Evolutionary conservation across 495 filamentous ascomycete species (phyloP).

Genomic region (Tuber magnatum): DNA sequence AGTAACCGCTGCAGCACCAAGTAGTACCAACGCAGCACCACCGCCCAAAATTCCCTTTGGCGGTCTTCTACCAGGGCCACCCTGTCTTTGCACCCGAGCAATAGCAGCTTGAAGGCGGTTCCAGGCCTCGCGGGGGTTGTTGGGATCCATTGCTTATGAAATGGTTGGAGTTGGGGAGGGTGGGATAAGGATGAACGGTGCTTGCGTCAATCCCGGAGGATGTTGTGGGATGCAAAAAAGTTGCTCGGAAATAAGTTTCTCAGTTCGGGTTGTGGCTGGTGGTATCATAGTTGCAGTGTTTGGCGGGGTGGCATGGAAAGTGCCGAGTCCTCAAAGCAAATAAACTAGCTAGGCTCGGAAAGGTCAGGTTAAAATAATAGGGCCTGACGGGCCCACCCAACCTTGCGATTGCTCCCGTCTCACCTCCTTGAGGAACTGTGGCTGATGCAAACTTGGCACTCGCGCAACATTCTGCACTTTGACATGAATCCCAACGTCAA

Average conservation of each 20-base stretch:
- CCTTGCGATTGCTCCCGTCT: neutral
- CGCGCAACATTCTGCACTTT: neutral
- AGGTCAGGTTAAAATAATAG: neutral
- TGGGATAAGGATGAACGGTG: neutral
- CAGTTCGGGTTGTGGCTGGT: neutral
- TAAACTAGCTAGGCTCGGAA: neutral
- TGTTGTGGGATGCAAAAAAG: neutral
- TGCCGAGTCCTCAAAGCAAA: neutral
- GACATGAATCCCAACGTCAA: neutral
- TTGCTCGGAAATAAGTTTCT: neutral
- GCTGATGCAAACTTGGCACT: neutral
- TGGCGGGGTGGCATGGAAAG: neutral
- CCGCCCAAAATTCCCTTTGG: conserved; percentile 47
- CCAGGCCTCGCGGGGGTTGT: conserved; percentile 58
- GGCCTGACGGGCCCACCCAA: neutral
- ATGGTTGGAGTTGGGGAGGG: neutral
- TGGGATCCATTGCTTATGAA: conserved; percentile 35
- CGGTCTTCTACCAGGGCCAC: conserved; percentile 44
- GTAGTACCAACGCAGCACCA: conserved; percentile 51
- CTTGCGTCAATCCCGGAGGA: neutral
- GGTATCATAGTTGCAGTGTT: neutral
- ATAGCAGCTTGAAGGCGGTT: conserved; percentile 57
- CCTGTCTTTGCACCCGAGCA: conserved; percentile 47
- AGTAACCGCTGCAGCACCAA: conserved; percentile 59
- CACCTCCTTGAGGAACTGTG: neutral